Base-by-base conservation (phyloP, 768 basidiomycete genomes). In the Suillus plorans region DNA sequence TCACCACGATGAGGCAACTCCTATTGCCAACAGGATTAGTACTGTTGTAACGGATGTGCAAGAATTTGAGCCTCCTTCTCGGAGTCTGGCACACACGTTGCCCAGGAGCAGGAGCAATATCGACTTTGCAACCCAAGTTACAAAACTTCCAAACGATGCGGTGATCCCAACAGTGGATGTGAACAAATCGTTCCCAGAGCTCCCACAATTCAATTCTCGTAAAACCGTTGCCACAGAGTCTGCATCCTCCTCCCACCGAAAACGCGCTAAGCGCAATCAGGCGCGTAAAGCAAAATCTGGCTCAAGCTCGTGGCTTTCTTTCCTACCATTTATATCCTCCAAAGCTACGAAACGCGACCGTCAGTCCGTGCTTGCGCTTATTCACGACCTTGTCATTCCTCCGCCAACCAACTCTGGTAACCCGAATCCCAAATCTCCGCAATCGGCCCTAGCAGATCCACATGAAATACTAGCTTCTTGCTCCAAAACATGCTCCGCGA, bases 401-500 rank as follows among this genome's bases (percentile, higher is more conserved):
- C 63, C 66, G 1, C 64, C 50, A 31, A 62, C 42, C 18, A 61
- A 63, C 10, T 70, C 78, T 12, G 18, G 12, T 5, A 41, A 12
- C 25, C 25, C 2, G 39, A 41, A 5, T 41, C 5, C 10, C 5
- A 25, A 28, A 25, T 25, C 37, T 58, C 22, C 16, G 10, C 39
- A 18, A 41, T 5, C 16, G 25, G 2, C 25, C 8, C 39, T 28
- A 5, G 5, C 39, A 20, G 57, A 58, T 58, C 37, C 57, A 39
- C 66, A 76, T 4, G 72, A 69, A 31, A 82, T 90, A 22, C 81
- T 92, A 10, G 80, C 82, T 39, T 86, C 85, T 70, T 88, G 89
- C 67, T 81, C 82, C 0, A 85, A 87, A 28, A 86, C 84, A 0
- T 92, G 90, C 68, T 66, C 73, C 3, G 72, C 81, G 1, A 80